Base-by-base conservation (phyloP, 306 rosid species). In the Sophora flavescens region DNA sequence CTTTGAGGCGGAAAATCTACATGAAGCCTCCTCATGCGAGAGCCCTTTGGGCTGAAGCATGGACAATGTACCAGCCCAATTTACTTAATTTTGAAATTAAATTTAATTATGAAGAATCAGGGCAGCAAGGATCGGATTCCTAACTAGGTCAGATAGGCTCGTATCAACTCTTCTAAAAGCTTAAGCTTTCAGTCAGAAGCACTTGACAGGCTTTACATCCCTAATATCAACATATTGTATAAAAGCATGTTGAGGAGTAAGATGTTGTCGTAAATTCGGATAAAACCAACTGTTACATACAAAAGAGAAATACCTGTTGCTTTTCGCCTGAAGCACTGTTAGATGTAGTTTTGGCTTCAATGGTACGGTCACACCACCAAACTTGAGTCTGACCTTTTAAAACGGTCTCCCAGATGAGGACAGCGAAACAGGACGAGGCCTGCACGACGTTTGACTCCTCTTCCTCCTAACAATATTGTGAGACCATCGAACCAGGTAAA, bases 371-470 rank as follows among this genome's bases (percentile, higher is more conserved):
- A 86, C 91, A 45, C 97, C 97, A 33, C 96, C 85, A 76, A 92
- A 96, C 89, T 81, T 95, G 68, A 95, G 97, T 80, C 89, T 95
- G 62, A 92, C 91, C 84, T 89, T 95, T 77, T 92, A 92, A 69
- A 92, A 89, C 87, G 77, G 91, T 45, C 78, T 90, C 81, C 87
- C 92, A 51, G 70, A 76, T 60, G 71, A 72, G 66, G 89, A 87
- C 63, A 83, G 93, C 6, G 96, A 91, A 70, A 91, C 97, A 18
- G 93, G 91, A 7, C 90, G 90, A 52, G 93, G 96, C 72, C 96
- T 86, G 48, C 97, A 96, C 8, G 80, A 92, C 58, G 93, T 88
- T 59, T 87, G 99, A 81, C 89, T 92, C 78, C 99, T 93, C 83
- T 89, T 95, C 91, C 84, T 90, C 89, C 90, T 92, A 41, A 89